Evolutionary conservation across 805 yeast species (phyloP).

Genomic region (Ogataea allantospora): DNA sequence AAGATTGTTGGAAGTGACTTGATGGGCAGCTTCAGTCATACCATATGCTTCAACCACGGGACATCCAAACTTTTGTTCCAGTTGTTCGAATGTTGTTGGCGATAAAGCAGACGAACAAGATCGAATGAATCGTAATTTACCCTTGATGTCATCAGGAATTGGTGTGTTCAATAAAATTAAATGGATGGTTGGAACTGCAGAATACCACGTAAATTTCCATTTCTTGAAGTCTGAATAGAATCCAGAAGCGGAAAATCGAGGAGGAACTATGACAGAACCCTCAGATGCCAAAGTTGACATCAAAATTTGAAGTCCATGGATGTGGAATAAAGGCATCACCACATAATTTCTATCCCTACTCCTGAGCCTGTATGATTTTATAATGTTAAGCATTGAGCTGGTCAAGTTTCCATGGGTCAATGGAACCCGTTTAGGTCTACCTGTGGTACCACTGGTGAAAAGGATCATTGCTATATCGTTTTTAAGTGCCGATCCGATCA

Average conservation of each 20-base stretch:
- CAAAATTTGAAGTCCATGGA: constrained; percentile 70
- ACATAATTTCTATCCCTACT: constrained; percentile 53
- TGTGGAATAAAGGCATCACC: constrained; percentile 79
- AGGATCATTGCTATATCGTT: constrained; percentile 60
- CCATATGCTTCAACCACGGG: constrained; percentile 79
- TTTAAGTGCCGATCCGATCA: constrained; percentile 16
- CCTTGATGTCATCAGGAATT: constrained; percentile 50
- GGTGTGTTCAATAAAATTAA: constrained; percentile 56
- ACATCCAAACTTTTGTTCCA: constrained; percentile 57
- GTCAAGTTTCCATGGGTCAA: constrained; percentile 62
- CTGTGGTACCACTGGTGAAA: constrained; percentile 77
- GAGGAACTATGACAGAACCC: constrained; percentile 63
- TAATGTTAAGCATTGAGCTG: constrained; percentile 57
- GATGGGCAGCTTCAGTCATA: constrained; percentile 81
- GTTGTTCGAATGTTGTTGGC: constrained; percentile 56
- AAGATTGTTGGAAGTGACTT: constrained; percentile 68
- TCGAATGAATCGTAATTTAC: constrained; percentile 59
- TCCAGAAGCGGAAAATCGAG: constrained; percentile 54
- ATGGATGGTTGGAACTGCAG: constrained; percentile 78
- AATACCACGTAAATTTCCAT: constrained; percentile 63
- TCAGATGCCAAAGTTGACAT: constrained; percentile 59
- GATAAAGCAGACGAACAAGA: constrained; percentile 74
- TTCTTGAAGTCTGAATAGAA: constrained; percentile 60
- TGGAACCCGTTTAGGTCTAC: constrained; percentile 75
- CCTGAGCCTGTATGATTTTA: constrained; percentile 53